Evolutionary conservation across 345 rosid species (phyloP), one percentile per base, ranked within the genome.

Genomic region (Lepidium didymum): DNA sequence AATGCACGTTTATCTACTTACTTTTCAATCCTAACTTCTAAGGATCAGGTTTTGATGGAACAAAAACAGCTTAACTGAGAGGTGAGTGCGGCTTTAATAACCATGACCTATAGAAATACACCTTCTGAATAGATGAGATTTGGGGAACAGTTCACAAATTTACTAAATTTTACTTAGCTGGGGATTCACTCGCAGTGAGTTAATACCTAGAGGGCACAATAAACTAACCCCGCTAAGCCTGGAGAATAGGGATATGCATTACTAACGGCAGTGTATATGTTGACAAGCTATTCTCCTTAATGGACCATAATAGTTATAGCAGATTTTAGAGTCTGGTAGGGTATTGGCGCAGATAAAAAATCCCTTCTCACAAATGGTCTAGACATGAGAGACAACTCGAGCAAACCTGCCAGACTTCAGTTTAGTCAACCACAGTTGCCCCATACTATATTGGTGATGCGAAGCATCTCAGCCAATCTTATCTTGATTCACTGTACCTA

Each of bases 31-130:
- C 49, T 73, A 60, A 36, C 31, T 45, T 76, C 34, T 49, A 68
- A 87, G 94, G 90, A 89, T 74, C 83, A 84, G 79, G 50, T 77
- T 59, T 67, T 86, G 72, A 79, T 81, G 82, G 87, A 84, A 46
- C 84, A 89, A 77, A 78, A 81, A 75, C 90, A 82, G 31, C 70
- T 84, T 64, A 84, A 72, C 64, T 69, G 56, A 73, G 83, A 87
- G 89, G 89, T 86, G 58, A 65, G 36, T 8, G 19, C 1, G 5
- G 66, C 57, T 29, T 34, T 35, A 55, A 37, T 36, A 56, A 10
- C 27, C 33, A 5, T 54, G 47, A 54, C 34, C 72, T 56, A 56
- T 21, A 72, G 35, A 36, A 36, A 36, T 47, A 27, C 33, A 52
- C 14, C 31, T 64, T 43, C 21, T 51, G 51, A 14, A 42, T 69